A percentile compares a stretch with the other conserved stretches of the same genome.
Evolutionary conservation across 2,329 filamentous ascomycete species (phyloP).

Genomic region (Aspergillus hortae): DNA sequence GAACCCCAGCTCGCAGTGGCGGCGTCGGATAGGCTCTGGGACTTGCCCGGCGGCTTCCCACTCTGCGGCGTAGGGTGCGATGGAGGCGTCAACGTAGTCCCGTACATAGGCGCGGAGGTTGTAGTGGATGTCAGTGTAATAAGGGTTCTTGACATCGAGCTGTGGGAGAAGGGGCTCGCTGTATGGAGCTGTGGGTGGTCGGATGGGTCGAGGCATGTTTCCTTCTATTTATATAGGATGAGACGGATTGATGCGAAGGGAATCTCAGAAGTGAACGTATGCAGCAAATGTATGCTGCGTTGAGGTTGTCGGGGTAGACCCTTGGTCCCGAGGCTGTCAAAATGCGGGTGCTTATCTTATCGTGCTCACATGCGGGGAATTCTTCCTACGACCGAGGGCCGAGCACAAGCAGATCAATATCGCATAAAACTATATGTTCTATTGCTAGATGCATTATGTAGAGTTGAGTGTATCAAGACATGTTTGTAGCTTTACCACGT

Average conservation of each 20-base stretch:
- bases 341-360: conserved; percentile 4
- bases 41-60: conserved; percentile 61
- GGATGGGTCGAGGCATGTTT: not conserved
- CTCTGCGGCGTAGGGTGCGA: conserved; percentile 57
- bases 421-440: not conserved
- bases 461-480: not conserved
- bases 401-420: not conserved
- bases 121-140: conserved; percentile 62
- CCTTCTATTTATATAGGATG: not conserved
- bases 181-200: conserved; percentile 32
- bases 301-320: not conserved
- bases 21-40: conserved; percentile 40
- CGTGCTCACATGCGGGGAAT: conserved; percentile 4
- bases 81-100: conserved; percentile 56
- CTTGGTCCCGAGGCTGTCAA: not conserved
- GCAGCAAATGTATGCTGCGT: not conserved
- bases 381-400: not conserved
- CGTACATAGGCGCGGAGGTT: conserved; percentile 56
- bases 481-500: not conserved
- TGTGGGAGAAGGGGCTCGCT: conserved; percentile 46
- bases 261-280: not conserved
- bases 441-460: not conserved
- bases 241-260: not conserved
- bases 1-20: conserved; percentile 40
- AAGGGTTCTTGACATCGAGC: conserved; percentile 44